phyloP scores from a whole-genome alignment of 2,329 filamentous ascomycete genomes.

The Neobulgaria alba region DNA sequence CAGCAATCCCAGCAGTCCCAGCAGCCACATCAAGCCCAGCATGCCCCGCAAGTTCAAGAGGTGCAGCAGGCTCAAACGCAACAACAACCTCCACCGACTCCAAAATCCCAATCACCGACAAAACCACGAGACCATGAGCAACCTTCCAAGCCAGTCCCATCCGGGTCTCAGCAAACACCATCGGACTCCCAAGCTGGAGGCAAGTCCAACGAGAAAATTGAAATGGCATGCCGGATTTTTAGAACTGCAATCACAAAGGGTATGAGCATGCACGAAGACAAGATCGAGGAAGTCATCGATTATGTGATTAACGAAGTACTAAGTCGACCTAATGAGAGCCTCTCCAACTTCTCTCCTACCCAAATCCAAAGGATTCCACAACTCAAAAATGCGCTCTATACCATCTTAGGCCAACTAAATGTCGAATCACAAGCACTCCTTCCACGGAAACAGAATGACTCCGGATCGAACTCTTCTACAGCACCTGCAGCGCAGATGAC shows the following conservation, averaged over 20 bases:
- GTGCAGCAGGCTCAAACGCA: slow-evolving; percentile 3
- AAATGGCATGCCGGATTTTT: slow-evolving; percentile 22
- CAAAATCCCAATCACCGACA: not conserved
- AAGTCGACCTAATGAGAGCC: slow-evolving; percentile 11
- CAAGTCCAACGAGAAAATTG: slow-evolving; percentile 7
- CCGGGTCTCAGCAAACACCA: slow-evolving; percentile 1
- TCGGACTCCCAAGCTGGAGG: not conserved
- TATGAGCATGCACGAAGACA: slow-evolving; percentile 2
- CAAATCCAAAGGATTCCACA: not conserved
- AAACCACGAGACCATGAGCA: slow-evolving; percentile 3
- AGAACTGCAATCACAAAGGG: slow-evolving; percentile 9
- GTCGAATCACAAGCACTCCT: not conserved
- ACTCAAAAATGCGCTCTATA: not conserved
- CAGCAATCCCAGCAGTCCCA: slow-evolving; percentile 3
- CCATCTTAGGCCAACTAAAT: not conserved
- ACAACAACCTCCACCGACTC: slow-evolving; percentile 1
- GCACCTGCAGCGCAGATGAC: not conserved
- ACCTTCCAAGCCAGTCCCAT: not conserved
- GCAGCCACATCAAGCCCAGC: slow-evolving; percentile 3
- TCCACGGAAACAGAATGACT: not conserved
- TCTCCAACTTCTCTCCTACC: not conserved
- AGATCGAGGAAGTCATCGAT: slow-evolving; percentile 23
- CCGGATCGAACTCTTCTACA: not conserved
- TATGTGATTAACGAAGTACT: slow-evolving; percentile 26
- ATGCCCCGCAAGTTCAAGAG: slow-evolving; percentile 4